Evolutionary conservation across 306 rosid species (phyloP).

Genomic region (Medicago truncatula): DNA sequence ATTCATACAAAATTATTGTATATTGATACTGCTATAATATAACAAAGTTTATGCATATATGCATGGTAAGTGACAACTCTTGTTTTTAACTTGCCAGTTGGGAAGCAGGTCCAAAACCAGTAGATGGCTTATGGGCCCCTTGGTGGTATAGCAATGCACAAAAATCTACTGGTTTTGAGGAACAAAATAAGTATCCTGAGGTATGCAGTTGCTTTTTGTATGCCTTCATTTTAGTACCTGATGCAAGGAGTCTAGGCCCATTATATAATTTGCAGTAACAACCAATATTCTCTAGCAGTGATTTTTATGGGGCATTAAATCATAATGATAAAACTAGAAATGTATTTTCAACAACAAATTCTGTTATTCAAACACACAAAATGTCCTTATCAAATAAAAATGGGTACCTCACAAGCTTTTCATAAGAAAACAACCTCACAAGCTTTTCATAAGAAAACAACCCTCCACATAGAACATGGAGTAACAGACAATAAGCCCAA

Average conservation of each 20-base stretch:
- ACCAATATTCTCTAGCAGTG: neutral
- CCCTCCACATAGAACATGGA: conserved; percentile 9
- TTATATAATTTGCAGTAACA: neutral
- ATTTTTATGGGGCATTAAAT: conserved; percentile 13
- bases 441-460: conserved; percentile 29
- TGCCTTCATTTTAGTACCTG: conserved; percentile 28
- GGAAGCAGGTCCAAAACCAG: conserved; percentile 82
- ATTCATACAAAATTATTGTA: conserved; percentile 19
- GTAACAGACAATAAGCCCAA: conserved; percentile 23
- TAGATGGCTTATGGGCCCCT: conserved; percentile 88
- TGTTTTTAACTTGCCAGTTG: conserved; percentile 57
- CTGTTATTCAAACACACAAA: conserved; percentile 6
- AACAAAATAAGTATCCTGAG: conserved; percentile 59
- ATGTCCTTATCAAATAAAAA: conserved; percentile 26
- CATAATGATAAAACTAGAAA: conserved; percentile 4
- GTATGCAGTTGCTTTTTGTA: conserved; percentile 49
- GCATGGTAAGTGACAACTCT: conserved; percentile 41
- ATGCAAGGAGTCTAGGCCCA: neutral
- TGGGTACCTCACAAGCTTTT: conserved; percentile 14
- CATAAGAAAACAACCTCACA: no score
- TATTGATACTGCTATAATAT: conserved; percentile 13
- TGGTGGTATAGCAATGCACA: conserved; percentile 80
- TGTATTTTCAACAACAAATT: conserved; percentile 26
- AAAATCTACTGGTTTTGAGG: conserved; percentile 64
- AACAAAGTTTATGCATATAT: conserved; percentile 32